A percentile compares a stretch with the other conserved stretches of the same genome.
Conservation (phyloP, 148 eudicot species). For the Agrostemma githago region DNA sequence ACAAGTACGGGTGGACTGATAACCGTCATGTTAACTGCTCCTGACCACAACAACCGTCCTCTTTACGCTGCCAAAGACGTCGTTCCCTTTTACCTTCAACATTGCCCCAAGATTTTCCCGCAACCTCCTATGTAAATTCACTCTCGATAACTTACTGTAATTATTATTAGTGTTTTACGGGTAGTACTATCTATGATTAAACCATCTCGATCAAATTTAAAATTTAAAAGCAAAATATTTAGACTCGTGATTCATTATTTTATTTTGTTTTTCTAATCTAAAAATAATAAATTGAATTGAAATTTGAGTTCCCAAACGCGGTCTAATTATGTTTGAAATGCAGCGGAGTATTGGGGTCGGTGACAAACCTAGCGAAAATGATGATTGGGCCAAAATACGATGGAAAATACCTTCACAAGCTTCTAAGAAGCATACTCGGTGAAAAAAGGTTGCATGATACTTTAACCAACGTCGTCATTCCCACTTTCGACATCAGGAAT, state of each 20-base stretch:
- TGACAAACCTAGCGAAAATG: slow-evolving; percentile 14
- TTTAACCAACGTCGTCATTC: slow-evolving; percentile 53
- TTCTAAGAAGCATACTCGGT: slow-evolving; percentile 31
- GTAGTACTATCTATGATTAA: too few relatives aligned
- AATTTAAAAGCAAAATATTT: too few relatives aligned
- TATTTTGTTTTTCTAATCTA: too few relatives aligned
- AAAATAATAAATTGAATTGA: too few relatives aligned
- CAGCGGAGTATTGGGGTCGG: slow-evolving; percentile 34
- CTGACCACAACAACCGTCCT: slow-evolving; percentile 35
- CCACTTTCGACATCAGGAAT: slow-evolving; percentile 53
- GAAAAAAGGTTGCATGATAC: slow-evolving; percentile 38
- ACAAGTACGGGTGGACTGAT: slow-evolving; percentile 60
- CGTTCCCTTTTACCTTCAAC: slow-evolving; percentile 43
- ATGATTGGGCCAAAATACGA: slow-evolving; percentile 51
- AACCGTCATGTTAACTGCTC: slow-evolving; percentile 53
- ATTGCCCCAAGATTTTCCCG: slow-evolving; percentile 48
- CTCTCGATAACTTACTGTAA: too few relatives aligned
- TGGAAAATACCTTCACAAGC: slow-evolving; percentile 50
- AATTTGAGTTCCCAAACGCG: too few relatives aligned
- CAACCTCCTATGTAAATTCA: slow-evolving; percentile 28
- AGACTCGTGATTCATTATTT: too few relatives aligned
- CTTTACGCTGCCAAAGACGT: slow-evolving; percentile 47
- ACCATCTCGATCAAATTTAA: too few relatives aligned
- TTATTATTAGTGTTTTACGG: too few relatives aligned
- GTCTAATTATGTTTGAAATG: neutral